Conservation (phyloP, 257 asterid genomes). For the Petunia secreta region DNA sequence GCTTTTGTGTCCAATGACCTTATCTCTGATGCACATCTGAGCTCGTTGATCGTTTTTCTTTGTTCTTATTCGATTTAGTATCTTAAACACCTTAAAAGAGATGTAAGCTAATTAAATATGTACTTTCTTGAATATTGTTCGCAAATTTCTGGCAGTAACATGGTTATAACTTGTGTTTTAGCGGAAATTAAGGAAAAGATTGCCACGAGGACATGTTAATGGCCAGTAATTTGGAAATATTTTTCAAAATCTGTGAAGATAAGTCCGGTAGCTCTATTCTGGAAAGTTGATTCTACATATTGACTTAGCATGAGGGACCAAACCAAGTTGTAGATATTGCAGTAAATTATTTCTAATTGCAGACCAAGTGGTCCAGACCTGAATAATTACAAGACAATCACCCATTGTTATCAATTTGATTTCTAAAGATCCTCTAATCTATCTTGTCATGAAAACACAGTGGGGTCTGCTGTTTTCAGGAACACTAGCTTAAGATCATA, state of each 20-base stretch:
- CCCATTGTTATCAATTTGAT: conserved; percentile 10
- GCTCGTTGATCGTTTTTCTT: no score
- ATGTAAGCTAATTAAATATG: no score
- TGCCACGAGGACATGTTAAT: no score
- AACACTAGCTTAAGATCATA: neutral
- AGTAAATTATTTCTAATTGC: neutral
- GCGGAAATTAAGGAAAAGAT: no score
- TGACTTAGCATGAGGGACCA: neutral
- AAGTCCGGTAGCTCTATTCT: neutral
- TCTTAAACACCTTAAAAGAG: no score
- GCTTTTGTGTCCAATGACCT: neutral
- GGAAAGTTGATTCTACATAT: neutral
- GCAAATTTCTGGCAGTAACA: no score
- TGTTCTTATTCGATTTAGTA: no score
- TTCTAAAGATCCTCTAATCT: neutral
- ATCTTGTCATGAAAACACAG: neutral
- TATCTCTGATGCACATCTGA: no score
- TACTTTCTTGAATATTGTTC: no score
- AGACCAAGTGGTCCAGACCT: conserved; percentile 4
- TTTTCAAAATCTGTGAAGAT: no score
- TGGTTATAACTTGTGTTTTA: no score
- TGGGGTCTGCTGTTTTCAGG: neutral
- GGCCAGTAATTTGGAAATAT: no score
- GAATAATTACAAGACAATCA: neutral
- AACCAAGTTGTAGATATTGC: neutral